These are phyloP conservation scores for Cutaneotrichosporon daszewskae DNA, from an alignment of 1,284 basidiomycete species.

Conservation along the genomic window DNA sequence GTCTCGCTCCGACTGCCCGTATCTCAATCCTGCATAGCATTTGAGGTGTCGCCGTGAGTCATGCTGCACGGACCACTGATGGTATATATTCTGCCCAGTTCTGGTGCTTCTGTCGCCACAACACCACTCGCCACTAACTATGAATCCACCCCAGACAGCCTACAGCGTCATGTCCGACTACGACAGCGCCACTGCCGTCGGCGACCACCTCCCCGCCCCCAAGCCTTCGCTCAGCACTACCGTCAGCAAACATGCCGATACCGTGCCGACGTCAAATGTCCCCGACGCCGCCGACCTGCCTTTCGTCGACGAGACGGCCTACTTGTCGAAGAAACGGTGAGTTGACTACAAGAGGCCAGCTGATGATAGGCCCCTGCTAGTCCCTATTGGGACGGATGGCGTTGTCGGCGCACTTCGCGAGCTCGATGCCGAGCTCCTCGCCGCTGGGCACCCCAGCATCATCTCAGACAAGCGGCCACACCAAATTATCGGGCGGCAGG, in stretches of 20 bases:
- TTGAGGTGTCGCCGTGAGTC: too few relatives aligned
- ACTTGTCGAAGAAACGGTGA: constrained; percentile 10
- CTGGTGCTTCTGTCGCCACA: too few relatives aligned
- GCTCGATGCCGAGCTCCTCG: constrained; percentile 9
- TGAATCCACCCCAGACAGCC: too few relatives aligned
- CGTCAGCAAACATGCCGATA: too few relatives aligned
- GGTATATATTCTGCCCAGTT: too few relatives aligned
- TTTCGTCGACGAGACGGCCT: constrained; percentile 11
- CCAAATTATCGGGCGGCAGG: constrained; percentile 12
- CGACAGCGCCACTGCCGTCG: constrained; percentile 10
- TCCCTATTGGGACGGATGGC: constrained; percentile 10
- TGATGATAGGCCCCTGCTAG: constrained; percentile 7
- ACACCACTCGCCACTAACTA: too few relatives aligned
- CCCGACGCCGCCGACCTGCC: constrained; percentile 1
- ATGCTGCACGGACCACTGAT: too few relatives aligned
- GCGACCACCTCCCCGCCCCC: background rate
- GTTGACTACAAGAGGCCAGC: background rate
- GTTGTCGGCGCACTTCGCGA: constrained; percentile 8
- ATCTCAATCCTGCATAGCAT: too few relatives aligned
- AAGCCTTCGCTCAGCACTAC: too few relatives aligned
- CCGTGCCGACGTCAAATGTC: background rate
- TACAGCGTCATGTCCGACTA: too few relatives aligned
- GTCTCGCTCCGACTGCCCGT: too few relatives aligned
- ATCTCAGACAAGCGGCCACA: constrained; percentile 12
- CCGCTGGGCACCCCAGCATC: constrained; percentile 4